Evolutionary conservation across 2,329 filamentous ascomycete genomes (phyloP), one percentile per base, ranked within the genome.

Genomic region (Fonsecaea erecta): DNA sequence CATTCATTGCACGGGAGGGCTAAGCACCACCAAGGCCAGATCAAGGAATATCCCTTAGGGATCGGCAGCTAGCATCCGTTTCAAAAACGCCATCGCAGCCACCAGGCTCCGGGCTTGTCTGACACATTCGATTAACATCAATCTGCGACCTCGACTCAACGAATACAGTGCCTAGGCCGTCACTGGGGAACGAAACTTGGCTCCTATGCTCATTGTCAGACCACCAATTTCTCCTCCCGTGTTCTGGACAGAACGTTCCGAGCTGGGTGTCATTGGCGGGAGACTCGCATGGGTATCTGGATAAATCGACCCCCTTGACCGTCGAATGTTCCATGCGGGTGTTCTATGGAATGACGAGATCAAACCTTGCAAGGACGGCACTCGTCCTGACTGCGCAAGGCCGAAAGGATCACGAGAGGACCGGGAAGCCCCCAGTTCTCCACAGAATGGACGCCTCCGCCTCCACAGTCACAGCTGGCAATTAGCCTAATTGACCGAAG

Each of bases 41-140:
- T 14, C 63, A 68, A 53, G 65, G 62, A 34, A 48, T 48, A 24
- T 48, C 35, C 40, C 18, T 66, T 62, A 24, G 34, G 62, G 60
- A 55, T 62, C 53, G 63, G 63, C 63, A 60, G 43, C 52, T 56
- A 64, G 68, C 70, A 56, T 67, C 56, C 40, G 70, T 63, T 32
- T 43, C 55, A 24, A 59, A 64, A 64, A 54, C 11, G 62, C 48
- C 48, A 34, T 53, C 16, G 21, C 12, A 43, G 16, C 21, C 18
- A 32, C 26, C 51, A 53, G 51, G 34, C 40, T 60, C 57, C 57
- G 57, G 18, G 30, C 32, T 8, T 60, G 43, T 60, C 57, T 60
- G 57, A 60, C 43, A 16, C 24, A 8, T 2, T 37, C 43, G 3
- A 60, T 59, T 7, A 28, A 6, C 18, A 37, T 37, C 57, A 1